Base-by-base conservation (phyloP, 108 stramenopile genomes). In the Pseudonitzschia delicatissima region DNA sequence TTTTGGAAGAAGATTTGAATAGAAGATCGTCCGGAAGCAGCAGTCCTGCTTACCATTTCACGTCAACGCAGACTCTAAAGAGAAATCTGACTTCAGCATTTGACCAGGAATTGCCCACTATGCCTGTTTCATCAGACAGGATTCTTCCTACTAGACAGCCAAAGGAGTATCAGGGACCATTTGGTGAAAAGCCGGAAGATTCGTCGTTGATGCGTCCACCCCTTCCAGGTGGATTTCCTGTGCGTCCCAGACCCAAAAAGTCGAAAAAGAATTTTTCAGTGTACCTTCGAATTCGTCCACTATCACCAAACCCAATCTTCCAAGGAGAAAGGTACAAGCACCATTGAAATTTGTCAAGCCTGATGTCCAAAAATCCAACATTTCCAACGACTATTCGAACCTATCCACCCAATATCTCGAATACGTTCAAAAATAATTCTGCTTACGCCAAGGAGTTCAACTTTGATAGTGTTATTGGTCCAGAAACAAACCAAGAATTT, bases 251-350 rank as follows among this genome's bases (percentile, higher is more conserved):
- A 13, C 34, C 32, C 0, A 55, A 27, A 55, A 55, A 55, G 13
- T 55, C 53, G 5, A 45, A 21, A 18, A 62, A 68, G 42, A 40
- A 49, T 1, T 50, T 90, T 23, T 74, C 82, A 3, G 84, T 87
- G 1, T 90, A 78, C 63, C 72, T 87, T 28, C 86, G 89, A 29
- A 78, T 90, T 21, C 84, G 86, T 35, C 90, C 90, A 25, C 69
- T 65, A n/a, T 12, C 51, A 40, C 25, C 44, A 45, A 32, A 37
- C 15, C n/a, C 12, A 21, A 29, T 23, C 53, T 39, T 3, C 61
- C 28, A 12, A 18, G 15, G 67, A 57, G 21, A 45, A 73, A 23
- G 55, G 57, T n/a, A 13, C 28, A 6, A 75, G 57, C 45, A 83
- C 83, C 12, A 87, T 89, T 69, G 80, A 86, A 23, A 61, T 87